phyloP scores from a whole-genome alignment of 108 stramenopile species.

The Skeletonema grethae region DNA sequence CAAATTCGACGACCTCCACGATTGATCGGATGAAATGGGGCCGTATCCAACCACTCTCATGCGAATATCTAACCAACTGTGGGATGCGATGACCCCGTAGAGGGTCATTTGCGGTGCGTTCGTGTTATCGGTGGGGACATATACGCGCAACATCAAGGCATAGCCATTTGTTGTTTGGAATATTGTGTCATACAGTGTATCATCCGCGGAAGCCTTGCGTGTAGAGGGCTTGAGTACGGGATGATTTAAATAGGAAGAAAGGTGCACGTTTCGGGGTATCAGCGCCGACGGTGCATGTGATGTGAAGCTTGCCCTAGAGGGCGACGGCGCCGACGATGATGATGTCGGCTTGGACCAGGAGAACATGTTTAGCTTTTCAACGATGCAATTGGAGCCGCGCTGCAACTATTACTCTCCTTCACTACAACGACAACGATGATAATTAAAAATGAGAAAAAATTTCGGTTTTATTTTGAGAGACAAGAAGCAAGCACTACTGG shows the following conservation, averaged over 20 bases:
- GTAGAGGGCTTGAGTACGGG: slow-evolving; percentile 68
- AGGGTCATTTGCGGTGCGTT: slow-evolving; percentile 69
- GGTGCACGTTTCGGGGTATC: slow-evolving; percentile 56
- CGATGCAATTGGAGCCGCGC: too few relatives aligned
- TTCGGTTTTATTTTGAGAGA: too few relatives aligned
- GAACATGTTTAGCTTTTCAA: slow-evolving; percentile 16
- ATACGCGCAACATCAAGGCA: slow-evolving; percentile 75
- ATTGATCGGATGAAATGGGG: slow-evolving; percentile 58
- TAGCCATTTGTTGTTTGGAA: slow-evolving; percentile 78
- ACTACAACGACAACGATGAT: too few relatives aligned
- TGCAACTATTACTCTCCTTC: too few relatives aligned
- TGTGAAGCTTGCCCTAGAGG: too few relatives aligned
- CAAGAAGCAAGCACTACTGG: too few relatives aligned
- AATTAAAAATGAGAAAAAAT: too few relatives aligned
- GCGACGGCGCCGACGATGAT: too few relatives aligned
- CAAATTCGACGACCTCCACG: slow-evolving; percentile 57
- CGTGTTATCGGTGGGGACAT: slow-evolving; percentile 42
- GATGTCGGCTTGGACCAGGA: slow-evolving; percentile 25
- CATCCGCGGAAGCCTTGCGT: slow-evolving; percentile 63
- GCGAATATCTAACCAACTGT: slow-evolving; percentile 68
- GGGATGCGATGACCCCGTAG: slow-evolving; percentile 71
- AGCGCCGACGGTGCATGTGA: background rate
- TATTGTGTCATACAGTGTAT: slow-evolving; percentile 81
- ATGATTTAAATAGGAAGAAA: slow-evolving; percentile 73
- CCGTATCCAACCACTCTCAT: slow-evolving; percentile 74